Conservation (phyloP, 768 basidiomycete genomes). For the Kwoniella pini region DNA sequence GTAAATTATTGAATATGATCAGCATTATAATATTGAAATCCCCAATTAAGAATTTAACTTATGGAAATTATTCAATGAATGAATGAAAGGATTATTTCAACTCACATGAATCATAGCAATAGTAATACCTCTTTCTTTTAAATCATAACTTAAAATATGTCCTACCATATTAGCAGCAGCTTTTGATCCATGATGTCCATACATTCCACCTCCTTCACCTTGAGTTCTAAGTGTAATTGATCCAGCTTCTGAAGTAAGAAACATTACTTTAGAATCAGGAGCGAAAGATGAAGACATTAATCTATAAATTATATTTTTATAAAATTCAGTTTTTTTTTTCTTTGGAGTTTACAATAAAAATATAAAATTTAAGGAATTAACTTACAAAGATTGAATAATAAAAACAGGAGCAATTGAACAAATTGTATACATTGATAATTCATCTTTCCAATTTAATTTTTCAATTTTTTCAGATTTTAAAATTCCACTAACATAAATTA, state of each 20-base stretch:
- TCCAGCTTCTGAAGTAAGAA: slow-evolving; percentile 60
- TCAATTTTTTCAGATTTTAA: slow-evolving; percentile 58
- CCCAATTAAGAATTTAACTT: too few relatives aligned
- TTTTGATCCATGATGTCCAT: slow-evolving; percentile 61
- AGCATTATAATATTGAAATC: too few relatives aligned
- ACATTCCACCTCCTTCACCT: slow-evolving; percentile 60
- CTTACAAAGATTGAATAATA: slow-evolving; percentile 30
- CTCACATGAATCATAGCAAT: slow-evolving; percentile 59
- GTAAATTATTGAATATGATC: not conserved
- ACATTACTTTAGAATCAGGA: slow-evolving; percentile 55
- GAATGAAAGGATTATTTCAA: slow-evolving; percentile 3
- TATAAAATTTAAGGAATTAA: not conserved
- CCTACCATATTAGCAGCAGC: slow-evolving; percentile 61
- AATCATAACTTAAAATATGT: slow-evolving; percentile 57
- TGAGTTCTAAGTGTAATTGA: slow-evolving; percentile 58
- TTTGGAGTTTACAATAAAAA: too few relatives aligned
- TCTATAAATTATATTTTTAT: slow-evolving; percentile 8
- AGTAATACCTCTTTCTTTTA: slow-evolving; percentile 56
- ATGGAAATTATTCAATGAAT: too few relatives aligned
- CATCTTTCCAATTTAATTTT: slow-evolving; percentile 55
- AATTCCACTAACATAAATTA: slow-evolving; percentile 57
- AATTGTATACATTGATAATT: slow-evolving; percentile 59
- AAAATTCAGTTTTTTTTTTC: too few relatives aligned
- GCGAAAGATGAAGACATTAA: slow-evolving; percentile 40
- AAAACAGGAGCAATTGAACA: slow-evolving; percentile 58